Evolutionary conservation across 306 rosid genomes (phyloP), one percentile per base, ranked within the genome.

Genomic region (Gleditsia sinensis): DNA sequence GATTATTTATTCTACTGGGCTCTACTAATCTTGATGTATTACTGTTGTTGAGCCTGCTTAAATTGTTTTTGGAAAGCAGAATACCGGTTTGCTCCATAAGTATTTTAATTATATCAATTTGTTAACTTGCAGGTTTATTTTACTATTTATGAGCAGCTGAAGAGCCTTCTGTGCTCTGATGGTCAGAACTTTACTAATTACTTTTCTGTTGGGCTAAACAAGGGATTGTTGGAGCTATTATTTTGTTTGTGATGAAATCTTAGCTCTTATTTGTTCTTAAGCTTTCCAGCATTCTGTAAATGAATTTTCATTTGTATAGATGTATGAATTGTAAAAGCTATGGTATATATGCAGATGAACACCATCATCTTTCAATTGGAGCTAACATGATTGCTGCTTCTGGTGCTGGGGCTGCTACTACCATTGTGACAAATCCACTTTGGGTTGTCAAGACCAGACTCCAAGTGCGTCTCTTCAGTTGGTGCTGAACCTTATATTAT

Each of bases 401-500:
- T 61, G 92, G 92, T 77, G 98, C 98, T 82, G 94, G 98, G 75
- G 96, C 90, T 88, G 87, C 94, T 32, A 90, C 96, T 69, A 79
- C 92, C 58, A 78, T 88, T 85, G 85, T 83, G 54, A 92, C 94
- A 53, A 92, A 92, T 84, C 98, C 98, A 11, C 92, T 92, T 49
- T 92, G 96, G 98, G 98, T 92, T 73, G 98, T 92, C 67, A 92
- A 92, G 91, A 92, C 96, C 69, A 90, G 98, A 75, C 84, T 92
- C 74, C 96, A 92, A 75, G 97, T 92, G 36, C 40, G 88, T 80
- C 75, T 81, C 78, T 69, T 75, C 77, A 24, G 43, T 71, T 81
- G 55, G 21, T 32, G n/a, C 45, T 63, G 58, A 73, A 51, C 27
- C 72, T 32, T 21, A n/a, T 11, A 25, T n/a, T 45, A 24, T 50